phyloP scores from a whole-genome alignment of 495 filamentous ascomycete genomes.

The Parathielavia appendiculata region DNA sequence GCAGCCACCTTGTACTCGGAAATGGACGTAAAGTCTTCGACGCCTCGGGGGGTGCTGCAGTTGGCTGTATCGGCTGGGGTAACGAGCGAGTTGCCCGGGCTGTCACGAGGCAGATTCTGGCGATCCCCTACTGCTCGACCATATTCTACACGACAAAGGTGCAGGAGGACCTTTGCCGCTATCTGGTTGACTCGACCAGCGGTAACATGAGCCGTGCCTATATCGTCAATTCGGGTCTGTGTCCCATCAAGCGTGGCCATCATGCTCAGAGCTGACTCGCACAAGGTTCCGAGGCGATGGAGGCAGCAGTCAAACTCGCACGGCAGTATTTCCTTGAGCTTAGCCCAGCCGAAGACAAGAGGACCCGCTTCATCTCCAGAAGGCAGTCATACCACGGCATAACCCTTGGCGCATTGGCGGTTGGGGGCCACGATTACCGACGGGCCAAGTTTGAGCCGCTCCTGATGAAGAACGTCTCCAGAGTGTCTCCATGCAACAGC shows the following conservation, averaged over 20 bases:
- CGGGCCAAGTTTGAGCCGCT: constrained; percentile 63
- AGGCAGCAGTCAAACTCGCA: constrained; percentile 55
- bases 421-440: constrained; percentile 59
- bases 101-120: constrained; percentile 39
- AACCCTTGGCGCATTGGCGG: constrained; percentile 60
- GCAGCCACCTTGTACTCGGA: constrained; percentile 43
- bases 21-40: constrained; percentile 63
- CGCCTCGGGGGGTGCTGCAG: constrained; percentile 52
- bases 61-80: constrained; percentile 49
- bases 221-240: constrained; percentile 56
- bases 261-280: constrained; percentile 15
- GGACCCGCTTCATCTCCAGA: constrained; percentile 59
- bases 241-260: neutral
- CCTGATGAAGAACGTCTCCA: constrained; percentile 54
- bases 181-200: constrained; percentile 43
- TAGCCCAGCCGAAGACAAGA: constrained; percentile 27
- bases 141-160: constrained; percentile 40
- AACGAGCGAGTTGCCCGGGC: constrained; percentile 41
- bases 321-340: constrained; percentile 62
- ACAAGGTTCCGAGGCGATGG: constrained; percentile 39
- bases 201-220: constrained; percentile 44
- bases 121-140: constrained; percentile 42
- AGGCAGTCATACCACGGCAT: constrained; percentile 71
- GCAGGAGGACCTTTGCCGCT: constrained; percentile 39
- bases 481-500: constrained; percentile 61